Percentiles rank a stretch among this genome's conserved stretches.
Evolutionary conservation across 768 basidiomycete genomes (phyloP).

Genomic region (Amanita subjunquillea): DNA sequence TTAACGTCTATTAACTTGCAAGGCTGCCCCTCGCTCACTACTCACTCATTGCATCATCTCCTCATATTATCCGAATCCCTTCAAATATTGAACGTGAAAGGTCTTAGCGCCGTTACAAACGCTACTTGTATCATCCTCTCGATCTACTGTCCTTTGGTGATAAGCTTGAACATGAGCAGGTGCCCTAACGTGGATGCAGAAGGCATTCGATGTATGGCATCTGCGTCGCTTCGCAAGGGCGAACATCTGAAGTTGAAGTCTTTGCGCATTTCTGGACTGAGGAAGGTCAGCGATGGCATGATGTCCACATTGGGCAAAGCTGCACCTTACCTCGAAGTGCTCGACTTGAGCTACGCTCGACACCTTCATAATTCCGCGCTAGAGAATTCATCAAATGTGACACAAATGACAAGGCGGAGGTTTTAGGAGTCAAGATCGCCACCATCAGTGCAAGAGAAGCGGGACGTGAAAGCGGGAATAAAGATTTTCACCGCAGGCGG

Average conservation of each 20-base stretch:
- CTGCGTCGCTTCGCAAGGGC: constrained; percentile 31
- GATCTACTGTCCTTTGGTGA: constrained; percentile 43
- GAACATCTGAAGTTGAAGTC: constrained; percentile 46
- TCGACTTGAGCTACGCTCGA: constrained; percentile 70
- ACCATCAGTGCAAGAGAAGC: constrained; percentile 52
- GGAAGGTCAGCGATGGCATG: constrained; percentile 44
- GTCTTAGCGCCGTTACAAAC: constrained; percentile 59
- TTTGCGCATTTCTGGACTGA: constrained; percentile 61
- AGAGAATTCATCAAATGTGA: constrained; percentile 61
- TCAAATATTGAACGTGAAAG: constrained; percentile 51
- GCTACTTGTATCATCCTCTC: constrained; percentile 63
- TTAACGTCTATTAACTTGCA: constrained; percentile 62
- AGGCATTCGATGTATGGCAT: constrained; percentile 43
- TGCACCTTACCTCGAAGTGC: constrained; percentile 62
- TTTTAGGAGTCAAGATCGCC: constrained; percentile 30
- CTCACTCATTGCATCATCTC: constrained; percentile 58
- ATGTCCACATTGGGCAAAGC: constrained; percentile 60
- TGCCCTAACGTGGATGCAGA: constrained; percentile 59
- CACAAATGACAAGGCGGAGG: constrained; percentile 23
- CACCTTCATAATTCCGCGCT: constrained; percentile 67
- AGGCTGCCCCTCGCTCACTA: constrained; percentile 60
- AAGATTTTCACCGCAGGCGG: constrained; percentile 39
- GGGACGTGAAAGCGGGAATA: constrained; percentile 47
- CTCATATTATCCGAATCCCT: constrained; percentile 56
- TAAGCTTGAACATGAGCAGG: constrained; percentile 57